Conservation (phyloP, 345 rosid species). For the Passiflora organensis region DNA sequence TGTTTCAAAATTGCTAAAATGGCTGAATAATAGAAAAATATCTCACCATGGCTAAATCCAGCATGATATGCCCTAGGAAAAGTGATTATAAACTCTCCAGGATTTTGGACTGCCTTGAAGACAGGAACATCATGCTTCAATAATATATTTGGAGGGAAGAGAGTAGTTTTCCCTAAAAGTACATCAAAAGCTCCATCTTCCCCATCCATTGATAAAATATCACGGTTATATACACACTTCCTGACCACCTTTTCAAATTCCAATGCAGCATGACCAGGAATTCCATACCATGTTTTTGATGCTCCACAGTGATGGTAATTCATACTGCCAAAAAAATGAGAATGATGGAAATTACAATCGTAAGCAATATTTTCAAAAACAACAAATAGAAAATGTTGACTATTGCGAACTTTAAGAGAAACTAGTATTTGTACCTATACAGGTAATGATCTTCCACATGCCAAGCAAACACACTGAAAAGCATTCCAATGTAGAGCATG, state of each 20-base stretch:
- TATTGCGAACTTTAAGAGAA: background rate
- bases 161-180: slow-evolving; percentile 91
- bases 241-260: slow-evolving; percentile 85
- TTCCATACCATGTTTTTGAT: slow-evolving; percentile 97
- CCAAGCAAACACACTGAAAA: slow-evolving; percentile 99
- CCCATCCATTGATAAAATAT: slow-evolving; percentile 66
- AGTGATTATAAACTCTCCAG: slow-evolving; percentile 88
- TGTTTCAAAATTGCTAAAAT: background rate
- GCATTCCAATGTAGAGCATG: slow-evolving; percentile 99
- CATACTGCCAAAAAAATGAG: slow-evolving; percentile 48
- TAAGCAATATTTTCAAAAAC: background rate
- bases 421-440: slow-evolving; percentile 56
- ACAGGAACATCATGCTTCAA: slow-evolving; percentile 84
- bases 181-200: slow-evolving; percentile 99
- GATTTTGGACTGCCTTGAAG: slow-evolving; percentile 94
- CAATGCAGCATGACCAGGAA: slow-evolving; percentile 93
- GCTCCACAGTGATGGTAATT: slow-evolving; percentile 99
- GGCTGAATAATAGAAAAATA: background rate
- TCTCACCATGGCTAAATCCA: slow-evolving; percentile 94
- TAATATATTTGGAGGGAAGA: slow-evolving; percentile 89
- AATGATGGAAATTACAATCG: background rate
- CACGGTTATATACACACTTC: slow-evolving; percentile 72
- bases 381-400: background rate
- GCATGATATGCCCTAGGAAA: slow-evolving; percentile 99
- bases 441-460: slow-evolving; percentile 98